These are phyloP conservation scores for Diaporthe ilicicola DNA, from an alignment of 2,329 filamentous ascomycete species.

Conservation along the genomic window DNA sequence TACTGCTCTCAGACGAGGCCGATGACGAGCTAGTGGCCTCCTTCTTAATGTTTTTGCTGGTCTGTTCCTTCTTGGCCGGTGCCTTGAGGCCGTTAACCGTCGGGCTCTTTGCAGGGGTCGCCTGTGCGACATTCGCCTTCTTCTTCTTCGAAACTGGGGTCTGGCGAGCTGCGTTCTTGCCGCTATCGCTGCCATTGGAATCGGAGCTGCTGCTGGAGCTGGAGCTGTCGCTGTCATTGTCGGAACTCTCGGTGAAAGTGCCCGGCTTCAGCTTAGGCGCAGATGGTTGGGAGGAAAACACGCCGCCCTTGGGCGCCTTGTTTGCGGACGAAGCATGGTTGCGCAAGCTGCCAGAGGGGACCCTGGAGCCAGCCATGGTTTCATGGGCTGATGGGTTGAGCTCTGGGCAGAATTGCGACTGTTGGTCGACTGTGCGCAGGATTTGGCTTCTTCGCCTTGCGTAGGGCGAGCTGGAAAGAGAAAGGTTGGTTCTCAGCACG, in stretches of 20 bases:
- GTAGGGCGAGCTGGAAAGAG: not conserved
- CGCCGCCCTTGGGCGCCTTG: conserved; percentile 13
- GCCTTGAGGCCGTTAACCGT: conserved; percentile 30
- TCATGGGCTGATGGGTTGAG: not conserved
- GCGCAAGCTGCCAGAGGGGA: conserved; percentile 27
- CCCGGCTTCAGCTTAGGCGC: conserved; percentile 44
- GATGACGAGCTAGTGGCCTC: conserved; percentile 31
- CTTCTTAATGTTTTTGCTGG: conserved; percentile 34
- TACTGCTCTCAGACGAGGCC: conserved; percentile 15
- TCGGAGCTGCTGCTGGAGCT: conserved; percentile 43
- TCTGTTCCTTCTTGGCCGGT: conserved; percentile 25
- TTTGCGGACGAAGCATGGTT: conserved; percentile 33
- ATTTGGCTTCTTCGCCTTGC: not conserved
- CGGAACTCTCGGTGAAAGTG: conserved; percentile 44
- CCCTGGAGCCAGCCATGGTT: conserved; percentile 30
- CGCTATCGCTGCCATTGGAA: conserved; percentile 43
- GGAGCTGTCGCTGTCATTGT: conserved; percentile 34
- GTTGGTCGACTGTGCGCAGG: not conserved
- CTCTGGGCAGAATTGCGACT: conserved; percentile 11
- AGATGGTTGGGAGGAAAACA: conserved; percentile 34
- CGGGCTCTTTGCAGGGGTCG: conserved; percentile 28
- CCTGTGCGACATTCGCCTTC: conserved; percentile 23
- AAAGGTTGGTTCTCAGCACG: conserved; percentile 2
- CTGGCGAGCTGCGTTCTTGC: conserved; percentile 44
- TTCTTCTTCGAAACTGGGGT: conserved; percentile 31